Conservation (phyloP, 1,284 basidiomycete species). For the Melampsora abietis-canadensis region DNA sequence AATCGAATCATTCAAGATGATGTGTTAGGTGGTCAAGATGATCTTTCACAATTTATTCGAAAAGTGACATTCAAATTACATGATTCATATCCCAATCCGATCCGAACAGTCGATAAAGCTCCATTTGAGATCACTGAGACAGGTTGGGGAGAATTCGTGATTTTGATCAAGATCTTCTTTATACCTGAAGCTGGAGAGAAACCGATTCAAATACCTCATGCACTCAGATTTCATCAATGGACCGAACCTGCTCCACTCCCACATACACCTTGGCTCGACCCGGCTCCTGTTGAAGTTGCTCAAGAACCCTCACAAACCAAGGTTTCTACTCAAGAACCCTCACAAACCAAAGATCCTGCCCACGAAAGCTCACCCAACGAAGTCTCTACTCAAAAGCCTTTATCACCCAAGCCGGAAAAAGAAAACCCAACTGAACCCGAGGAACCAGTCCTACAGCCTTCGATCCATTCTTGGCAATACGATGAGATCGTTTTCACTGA, state of each 20-base stretch:
- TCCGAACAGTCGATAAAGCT: slow-evolving; percentile 81
- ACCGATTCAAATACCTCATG: slow-evolving; percentile 78
- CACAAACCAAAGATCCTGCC: too few relatives aligned
- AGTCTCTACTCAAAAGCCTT: slow-evolving; percentile 20
- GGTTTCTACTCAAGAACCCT: slow-evolving; percentile 40
- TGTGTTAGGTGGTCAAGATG: slow-evolving; percentile 70
- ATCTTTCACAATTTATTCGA: slow-evolving; percentile 80
- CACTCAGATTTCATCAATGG: slow-evolving; percentile 97
- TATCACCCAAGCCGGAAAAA: slow-evolving; percentile 36
- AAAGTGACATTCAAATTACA: slow-evolving; percentile 96
- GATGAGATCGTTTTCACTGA: slow-evolving; percentile 97
- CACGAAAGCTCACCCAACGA: too few relatives aligned
- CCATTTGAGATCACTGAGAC: slow-evolving; percentile 95
- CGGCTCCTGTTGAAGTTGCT: slow-evolving; percentile 59
- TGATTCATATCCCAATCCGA: slow-evolving; percentile 89
- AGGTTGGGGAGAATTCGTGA: slow-evolving; percentile 99
- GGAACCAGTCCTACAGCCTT: slow-evolving; percentile 31
- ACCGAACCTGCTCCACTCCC: slow-evolving; percentile 50
- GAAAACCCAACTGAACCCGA: slow-evolving; percentile 16
- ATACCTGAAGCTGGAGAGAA: slow-evolving; percentile 89
- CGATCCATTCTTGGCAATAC: slow-evolving; percentile 97
- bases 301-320: slow-evolving; percentile 52
- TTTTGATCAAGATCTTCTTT: slow-evolving; percentile 89
- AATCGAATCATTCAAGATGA: slow-evolving; percentile 46
- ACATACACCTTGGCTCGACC: slow-evolving; percentile 58